Evolutionary conservation across 2,329 filamentous ascomycete species (phyloP), one percentile per base, ranked within the genome.

Genomic region (Pseudogymnoascus sp.): DNA sequence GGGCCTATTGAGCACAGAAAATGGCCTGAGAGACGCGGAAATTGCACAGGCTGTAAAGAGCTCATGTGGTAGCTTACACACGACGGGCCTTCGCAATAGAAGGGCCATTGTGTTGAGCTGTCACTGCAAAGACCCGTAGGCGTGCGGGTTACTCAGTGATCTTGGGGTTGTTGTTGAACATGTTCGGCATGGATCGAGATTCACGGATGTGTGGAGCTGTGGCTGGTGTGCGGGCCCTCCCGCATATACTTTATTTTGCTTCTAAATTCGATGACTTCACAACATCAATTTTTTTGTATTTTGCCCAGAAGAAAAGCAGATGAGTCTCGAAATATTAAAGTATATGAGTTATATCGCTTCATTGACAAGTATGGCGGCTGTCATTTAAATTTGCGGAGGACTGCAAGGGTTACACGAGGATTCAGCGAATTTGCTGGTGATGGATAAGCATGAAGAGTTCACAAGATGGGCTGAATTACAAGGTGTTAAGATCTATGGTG

Each of bases 1-100:
- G 60, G 93, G 93, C 5, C 94, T 89, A 75, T 89, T 89, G 69
- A 96, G 84, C 66, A 91, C 84, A 45, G 92, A 96, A 79, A 97
- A 96, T 35, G 75, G 72, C 65, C 83, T 65, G 25, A 62, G 62
- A 58, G 63, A 62, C 16, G 69, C 19, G n/a, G 67, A 66, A 23
- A 68, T 59, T 28, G 66, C 63, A 62, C 69, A 71, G 11, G 68
- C 61, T 38, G 63, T 63, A 33, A 70, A 60, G 30, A 71, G 25
- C 58, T 71, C 69, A 41, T 62, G 66, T 16, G 69, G 69, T 8
- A 72, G 64, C 22, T 59, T 38, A 28, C 60, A 60, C 39, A 67
- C 60, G 9, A 63, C 41, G 25, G 64, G 64, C 9, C 62, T 63
- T 28, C 68, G 65, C 22, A 69, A 33, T 23, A 67, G 61, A 23